Conservation (phyloP, 192 early-diverging fungal genomes). For the Linderina pennispora region DNA sequence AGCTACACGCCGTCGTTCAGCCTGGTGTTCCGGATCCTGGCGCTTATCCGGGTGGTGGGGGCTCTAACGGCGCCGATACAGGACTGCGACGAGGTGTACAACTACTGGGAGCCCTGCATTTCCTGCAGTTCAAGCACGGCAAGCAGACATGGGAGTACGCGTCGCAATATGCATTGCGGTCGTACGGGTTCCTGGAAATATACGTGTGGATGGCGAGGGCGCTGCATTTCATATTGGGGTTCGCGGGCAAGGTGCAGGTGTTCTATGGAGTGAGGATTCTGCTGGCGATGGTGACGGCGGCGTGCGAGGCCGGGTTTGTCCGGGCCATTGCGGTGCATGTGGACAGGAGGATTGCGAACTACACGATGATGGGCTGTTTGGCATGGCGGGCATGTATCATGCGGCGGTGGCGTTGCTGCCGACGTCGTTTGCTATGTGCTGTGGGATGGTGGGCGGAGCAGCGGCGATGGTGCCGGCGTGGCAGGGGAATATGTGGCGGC, state of each 20-base stretch:
- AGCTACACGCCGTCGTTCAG: constrained; percentile 6
- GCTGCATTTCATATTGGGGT: constrained; percentile 38
- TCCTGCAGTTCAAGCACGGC: constrained; percentile 74
- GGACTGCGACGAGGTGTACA: constrained; percentile 72
- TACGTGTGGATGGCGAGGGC: constrained; percentile 50
- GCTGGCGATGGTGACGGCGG: constrained; percentile 56
- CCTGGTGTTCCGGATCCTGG: constrained; percentile 6
- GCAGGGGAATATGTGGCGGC: constrained; percentile 4
- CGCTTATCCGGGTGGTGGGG: constrained; percentile 11
- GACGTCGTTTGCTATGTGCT: constrained; percentile 89
- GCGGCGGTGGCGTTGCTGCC: constrained; percentile 78
- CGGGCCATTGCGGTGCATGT: constrained; percentile 53
- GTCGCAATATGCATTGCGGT: constrained; percentile 79
- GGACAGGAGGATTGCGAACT: constrained; percentile 60
- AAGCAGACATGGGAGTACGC: constrained; percentile 98
- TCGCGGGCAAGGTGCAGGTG: constrained; percentile 39
- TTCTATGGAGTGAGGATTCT: constrained; percentile 69
- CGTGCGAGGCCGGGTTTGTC: constrained; percentile 68
- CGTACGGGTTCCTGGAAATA: constrained; percentile 70
- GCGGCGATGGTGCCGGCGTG: constrained; percentile 47
- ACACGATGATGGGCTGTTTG: constrained; percentile 55
- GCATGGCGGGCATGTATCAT: constrained; percentile 84
- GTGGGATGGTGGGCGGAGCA: constrained; percentile 69
- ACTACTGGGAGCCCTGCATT: constrained; percentile 96
- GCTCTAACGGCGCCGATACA: constrained; percentile 33